Conservation (phyloP, 805 yeast species). For the Candida loeiensis region DNA sequence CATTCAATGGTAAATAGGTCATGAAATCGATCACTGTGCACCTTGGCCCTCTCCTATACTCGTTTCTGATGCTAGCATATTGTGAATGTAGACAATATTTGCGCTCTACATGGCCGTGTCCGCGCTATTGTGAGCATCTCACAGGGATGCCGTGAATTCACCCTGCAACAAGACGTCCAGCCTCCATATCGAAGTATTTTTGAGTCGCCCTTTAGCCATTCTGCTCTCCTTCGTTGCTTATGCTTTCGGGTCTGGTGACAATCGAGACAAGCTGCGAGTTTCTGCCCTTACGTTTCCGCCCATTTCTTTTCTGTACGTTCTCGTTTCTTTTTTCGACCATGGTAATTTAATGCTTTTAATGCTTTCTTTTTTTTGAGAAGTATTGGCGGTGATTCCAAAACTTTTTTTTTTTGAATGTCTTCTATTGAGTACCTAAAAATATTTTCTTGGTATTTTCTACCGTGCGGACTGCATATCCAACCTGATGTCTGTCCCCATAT, state of each 20-base stretch:
- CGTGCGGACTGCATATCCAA: not conserved
- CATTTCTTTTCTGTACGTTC: not conserved
- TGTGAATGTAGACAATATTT: too few relatives aligned
- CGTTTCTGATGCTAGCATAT: not conserved
- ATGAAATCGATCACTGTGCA: not conserved
- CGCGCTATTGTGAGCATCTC: too few relatives aligned
- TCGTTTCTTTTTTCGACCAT: not conserved
- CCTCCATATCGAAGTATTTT: too few relatives aligned
- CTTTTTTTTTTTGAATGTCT: conserved; percentile 1
- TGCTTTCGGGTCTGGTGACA: too few relatives aligned
- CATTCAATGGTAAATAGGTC: not conserved
- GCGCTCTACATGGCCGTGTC: too few relatives aligned
- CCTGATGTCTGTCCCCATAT: not conserved
- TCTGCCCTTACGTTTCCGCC: not conserved
- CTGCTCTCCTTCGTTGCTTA: too few relatives aligned
- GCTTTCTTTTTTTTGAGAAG: not conserved
- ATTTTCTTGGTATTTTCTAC: not conserved
- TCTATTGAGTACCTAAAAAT: not conserved
- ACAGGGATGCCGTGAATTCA: too few relatives aligned
- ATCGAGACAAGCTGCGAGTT: not conserved
- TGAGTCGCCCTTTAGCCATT: too few relatives aligned
- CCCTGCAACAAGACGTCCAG: too few relatives aligned
- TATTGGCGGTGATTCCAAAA: not conserved
- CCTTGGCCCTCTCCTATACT: not conserved
- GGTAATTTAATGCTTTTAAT: not conserved